These are phyloP conservation scores for Clavispora santaluciae DNA, from an alignment of 805 yeast genomes.

Conservation along the genomic window DNA sequence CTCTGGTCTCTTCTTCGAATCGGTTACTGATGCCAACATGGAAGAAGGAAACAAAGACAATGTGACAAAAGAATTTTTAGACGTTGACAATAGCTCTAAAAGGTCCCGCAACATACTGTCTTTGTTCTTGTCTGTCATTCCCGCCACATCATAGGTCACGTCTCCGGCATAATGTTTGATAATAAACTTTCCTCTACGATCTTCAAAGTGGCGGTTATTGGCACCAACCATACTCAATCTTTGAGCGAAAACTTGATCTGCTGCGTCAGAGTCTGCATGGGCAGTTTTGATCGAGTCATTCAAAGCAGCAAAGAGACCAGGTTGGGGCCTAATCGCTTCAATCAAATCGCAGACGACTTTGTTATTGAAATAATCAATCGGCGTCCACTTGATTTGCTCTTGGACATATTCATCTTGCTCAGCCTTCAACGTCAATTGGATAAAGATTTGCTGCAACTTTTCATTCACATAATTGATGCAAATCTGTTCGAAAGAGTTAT, in stretches of 20 bases:
- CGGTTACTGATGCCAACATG: constrained; percentile 34
- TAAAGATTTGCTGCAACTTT: constrained; percentile 92
- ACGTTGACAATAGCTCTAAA: constrained; percentile 69
- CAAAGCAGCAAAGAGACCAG: constrained; percentile 93
- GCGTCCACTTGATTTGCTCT: constrained; percentile 96
- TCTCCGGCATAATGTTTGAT: constrained; percentile 98
- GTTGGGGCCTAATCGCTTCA: constrained; percentile 84
- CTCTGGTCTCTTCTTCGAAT: constrained; percentile 78
- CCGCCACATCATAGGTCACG: constrained; percentile 82
- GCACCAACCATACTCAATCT: constrained; percentile 77
- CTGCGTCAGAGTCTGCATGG: constrained; percentile 94
- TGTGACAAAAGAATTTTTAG: constrained; percentile 67
- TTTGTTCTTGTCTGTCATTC: constrained; percentile 95
- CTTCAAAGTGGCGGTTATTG: constrained; percentile 80
- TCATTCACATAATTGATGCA: constrained; percentile 96
- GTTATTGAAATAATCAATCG: constrained; percentile 93
- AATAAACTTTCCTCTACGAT: constrained; percentile 80
- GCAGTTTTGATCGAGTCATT: constrained; percentile 98
- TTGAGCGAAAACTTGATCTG: constrained; percentile 94
- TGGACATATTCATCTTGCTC: constrained; percentile 97
- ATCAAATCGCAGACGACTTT: constrained; percentile 95
- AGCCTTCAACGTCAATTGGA: constrained; percentile 89
- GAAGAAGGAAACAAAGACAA: constrained; percentile 40
- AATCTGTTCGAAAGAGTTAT: constrained; percentile 90
- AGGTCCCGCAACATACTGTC: constrained; percentile 89